These are phyloP conservation scores for Macrophomina phaseolina DNA, from an alignment of 2,329 filamentous ascomycete species.

Conservation along the genomic window DNA sequence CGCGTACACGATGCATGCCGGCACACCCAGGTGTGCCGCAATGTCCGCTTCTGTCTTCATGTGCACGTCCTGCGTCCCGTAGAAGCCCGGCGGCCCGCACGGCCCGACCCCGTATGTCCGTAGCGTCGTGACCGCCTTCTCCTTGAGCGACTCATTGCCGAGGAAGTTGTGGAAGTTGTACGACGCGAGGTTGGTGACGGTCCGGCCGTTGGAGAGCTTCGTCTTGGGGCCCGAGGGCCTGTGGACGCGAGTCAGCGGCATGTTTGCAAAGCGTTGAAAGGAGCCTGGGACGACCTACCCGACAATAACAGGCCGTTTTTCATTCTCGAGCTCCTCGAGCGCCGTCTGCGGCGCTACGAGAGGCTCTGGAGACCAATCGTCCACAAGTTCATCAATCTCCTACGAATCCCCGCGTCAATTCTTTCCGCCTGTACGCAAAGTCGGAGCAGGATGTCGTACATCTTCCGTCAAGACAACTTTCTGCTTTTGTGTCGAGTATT, in stretches of 20 bases:
- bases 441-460: not conserved
- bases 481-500: slow-evolving; percentile 88
- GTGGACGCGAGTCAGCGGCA: slow-evolving; percentile 4
- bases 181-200: slow-evolving; percentile 89
- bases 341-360: slow-evolving; percentile 75
- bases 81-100: slow-evolving; percentile 96
- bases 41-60: slow-evolving; percentile 97
- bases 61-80: slow-evolving; percentile 97
- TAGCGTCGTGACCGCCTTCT: slow-evolving; percentile 91
- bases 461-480: slow-evolving; percentile 90
- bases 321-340: slow-evolving; percentile 80
- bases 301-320: slow-evolving; percentile 84
- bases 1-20: slow-evolving; percentile 91
- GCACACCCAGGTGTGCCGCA: slow-evolving; percentile 83
- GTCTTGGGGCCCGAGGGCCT: slow-evolving; percentile 89
- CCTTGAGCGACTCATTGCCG: slow-evolving; percentile 87
- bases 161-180: slow-evolving; percentile 99
- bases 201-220: slow-evolving; percentile 86
- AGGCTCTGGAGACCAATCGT: slow-evolving; percentile 95
- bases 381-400: slow-evolving; percentile 96
- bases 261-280: not conserved
- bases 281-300: slow-evolving; percentile 63
- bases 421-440: not conserved
- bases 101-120: slow-evolving; percentile 96
- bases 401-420: slow-evolving; percentile 36